Base-by-base conservation (phyloP, 2,329 filamentous ascomycete genomes). In the Botrytis byssoidea region DNA sequence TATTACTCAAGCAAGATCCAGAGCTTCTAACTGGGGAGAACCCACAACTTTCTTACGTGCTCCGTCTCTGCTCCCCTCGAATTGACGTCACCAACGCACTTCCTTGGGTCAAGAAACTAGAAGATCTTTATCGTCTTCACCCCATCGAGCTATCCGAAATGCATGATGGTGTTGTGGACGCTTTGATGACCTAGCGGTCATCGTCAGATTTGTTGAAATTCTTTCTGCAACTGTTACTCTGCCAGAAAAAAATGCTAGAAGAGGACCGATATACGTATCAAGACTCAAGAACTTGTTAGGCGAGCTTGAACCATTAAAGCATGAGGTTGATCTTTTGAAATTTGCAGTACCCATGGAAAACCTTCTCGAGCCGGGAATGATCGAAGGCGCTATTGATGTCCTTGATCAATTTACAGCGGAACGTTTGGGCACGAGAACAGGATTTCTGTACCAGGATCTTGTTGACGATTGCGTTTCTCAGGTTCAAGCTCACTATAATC, bases 401-500 rank as follows among this genome's bases (percentile, higher is more conserved):
- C 79, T 87, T 0, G 81, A 85, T 51, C 35, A 76, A 16, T 84
- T 84, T 64, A 73, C 87, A 4, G 51, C 79, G 1, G 78, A 83
- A 0, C 83, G 83, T 40, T 75, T 81, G 0, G 84, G 85, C 2
- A 79, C 81, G 0, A 83, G 80, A n/a, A 74, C 87, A 22, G 83
- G 82, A 1, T 82, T 82, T 60, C 76, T 86, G 0, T 87, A 86
- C 74, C 79, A 85, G 63, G 83, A 85, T 63, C 70, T 85, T 10
- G 76, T 86, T 4, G 79, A 85, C 0, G 81, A 84, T 1, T 83
- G 82, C 70, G 63, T 86, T 0, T 55, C 75, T 1, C 77, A 81
- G 8, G 74, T 86, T 0, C 72, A 83, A 29, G 74, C 75, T 0
- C 80, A 80, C 35, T 79, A 80, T 22, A 73, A 79, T 25, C 76